Evolutionary conservation across 2,329 filamentous ascomycete species (phyloP).

Genomic region (Hymenoscyphus albidus): DNA sequence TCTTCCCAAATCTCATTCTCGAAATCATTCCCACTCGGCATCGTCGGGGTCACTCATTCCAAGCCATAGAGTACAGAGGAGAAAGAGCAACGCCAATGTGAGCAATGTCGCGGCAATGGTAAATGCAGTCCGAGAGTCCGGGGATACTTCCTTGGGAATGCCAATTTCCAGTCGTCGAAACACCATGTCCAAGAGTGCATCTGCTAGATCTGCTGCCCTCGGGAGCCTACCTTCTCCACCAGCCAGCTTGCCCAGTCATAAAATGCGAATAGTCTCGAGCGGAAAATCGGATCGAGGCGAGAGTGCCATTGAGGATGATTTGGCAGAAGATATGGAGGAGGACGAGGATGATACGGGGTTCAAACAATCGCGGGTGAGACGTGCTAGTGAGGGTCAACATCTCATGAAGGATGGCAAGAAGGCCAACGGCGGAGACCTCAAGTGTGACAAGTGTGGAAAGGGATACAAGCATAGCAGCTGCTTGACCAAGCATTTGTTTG

Average conservation of each 20-base stretch:
- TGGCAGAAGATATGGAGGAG: slow-evolving; percentile 54
- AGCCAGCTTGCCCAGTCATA: slow-evolving; percentile 61
- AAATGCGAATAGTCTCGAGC: slow-evolving; percentile 44
- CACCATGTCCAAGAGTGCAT: slow-evolving; percentile 62
- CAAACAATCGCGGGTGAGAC: slow-evolving; percentile 50
- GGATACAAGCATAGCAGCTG: slow-evolving; percentile 99
- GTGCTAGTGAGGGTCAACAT: slow-evolving; percentile 83
- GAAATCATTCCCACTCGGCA: slow-evolving; percentile 78
- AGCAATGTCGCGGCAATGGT: slow-evolving; percentile 73
- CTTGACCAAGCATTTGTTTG: slow-evolving; percentile 99
- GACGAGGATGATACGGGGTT: slow-evolving; percentile 37
- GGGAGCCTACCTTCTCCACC: slow-evolving; percentile 62
- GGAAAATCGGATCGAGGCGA: slow-evolving; percentile 50
- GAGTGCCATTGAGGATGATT: slow-evolving; percentile 67
- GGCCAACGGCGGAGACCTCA: slow-evolving; percentile 74
- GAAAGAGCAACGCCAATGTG: slow-evolving; percentile 73
- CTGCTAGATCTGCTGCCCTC: slow-evolving; percentile 49
- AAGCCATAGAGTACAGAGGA: slow-evolving; percentile 80
- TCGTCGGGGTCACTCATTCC: slow-evolving; percentile 73
- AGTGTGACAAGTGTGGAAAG: slow-evolving; percentile 97
- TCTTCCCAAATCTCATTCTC: slow-evolving; percentile 46
- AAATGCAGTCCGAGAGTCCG: slow-evolving; percentile 64
- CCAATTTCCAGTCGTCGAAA: slow-evolving; percentile 62
- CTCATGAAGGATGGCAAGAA: slow-evolving; percentile 76
- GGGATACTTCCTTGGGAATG: slow-evolving; percentile 54